Evolutionary conservation across 1,139 yeast genomes (phyloP).

Genomic region (Candida neerlandica): DNA sequence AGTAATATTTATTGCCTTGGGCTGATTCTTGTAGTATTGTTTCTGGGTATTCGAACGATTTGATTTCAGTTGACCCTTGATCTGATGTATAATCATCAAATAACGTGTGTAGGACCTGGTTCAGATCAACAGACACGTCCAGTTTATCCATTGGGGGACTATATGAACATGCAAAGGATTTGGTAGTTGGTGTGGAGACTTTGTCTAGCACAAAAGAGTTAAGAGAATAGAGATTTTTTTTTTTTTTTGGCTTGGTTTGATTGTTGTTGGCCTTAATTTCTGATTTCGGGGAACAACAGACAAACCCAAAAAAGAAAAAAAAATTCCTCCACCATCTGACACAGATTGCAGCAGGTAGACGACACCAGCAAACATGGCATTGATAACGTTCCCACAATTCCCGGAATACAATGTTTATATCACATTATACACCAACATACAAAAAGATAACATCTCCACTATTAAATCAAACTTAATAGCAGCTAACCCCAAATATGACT

Average conservation of each 20-base stretch:
- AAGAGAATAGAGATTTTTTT: background rate
- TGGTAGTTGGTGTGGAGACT: background rate
- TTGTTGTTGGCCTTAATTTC: background rate
- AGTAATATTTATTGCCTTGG: slow-evolving; percentile 35
- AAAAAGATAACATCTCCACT: slow-evolving; percentile 20
- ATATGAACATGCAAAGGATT: background rate
- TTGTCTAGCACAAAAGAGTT: background rate
- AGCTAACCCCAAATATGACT: slow-evolving; percentile 39
- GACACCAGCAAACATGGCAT: background rate
- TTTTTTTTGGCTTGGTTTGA: background rate
- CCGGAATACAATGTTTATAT: slow-evolving; percentile 29
- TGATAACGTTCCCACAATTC: slow-evolving; percentile 35
- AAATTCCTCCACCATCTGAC: background rate
- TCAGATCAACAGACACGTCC: slow-evolving; percentile 3
- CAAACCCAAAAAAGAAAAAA: background rate
- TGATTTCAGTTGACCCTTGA: background rate
- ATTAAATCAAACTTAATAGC: slow-evolving; percentile 34
- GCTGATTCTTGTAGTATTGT: slow-evolving; percentile 33
- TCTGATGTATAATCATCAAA: slow-evolving; percentile 8
- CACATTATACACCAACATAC: slow-evolving; percentile 26
- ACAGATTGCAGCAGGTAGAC: background rate
- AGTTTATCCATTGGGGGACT: background rate
- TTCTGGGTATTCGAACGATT: slow-evolving; percentile 34
- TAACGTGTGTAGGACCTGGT: slow-evolving; percentile 8
- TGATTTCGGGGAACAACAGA: background rate